A percentile compares a stretch with the other conserved stretches of the same genome.
Conservation (phyloP, 768 basidiomycete species). For the Serendipita indica region DNA sequence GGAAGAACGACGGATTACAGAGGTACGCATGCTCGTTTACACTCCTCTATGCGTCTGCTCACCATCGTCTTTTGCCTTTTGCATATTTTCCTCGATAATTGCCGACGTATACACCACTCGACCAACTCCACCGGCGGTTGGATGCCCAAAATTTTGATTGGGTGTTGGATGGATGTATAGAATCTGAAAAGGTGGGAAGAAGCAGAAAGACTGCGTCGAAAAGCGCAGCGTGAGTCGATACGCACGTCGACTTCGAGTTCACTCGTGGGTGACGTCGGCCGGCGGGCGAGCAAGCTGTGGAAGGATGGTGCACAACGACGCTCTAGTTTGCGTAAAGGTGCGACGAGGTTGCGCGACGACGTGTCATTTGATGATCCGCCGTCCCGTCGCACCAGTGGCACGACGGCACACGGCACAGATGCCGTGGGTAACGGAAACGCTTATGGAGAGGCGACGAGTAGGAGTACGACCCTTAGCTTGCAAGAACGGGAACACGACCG, state of each 20-base stretch:
- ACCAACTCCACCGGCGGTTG: neutral
- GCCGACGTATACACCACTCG: neutral
- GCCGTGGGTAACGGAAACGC: slow-evolving; percentile 25
- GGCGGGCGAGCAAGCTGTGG: slow-evolving; percentile 46
- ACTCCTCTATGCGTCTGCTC: neutral
- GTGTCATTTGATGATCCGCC: neutral
- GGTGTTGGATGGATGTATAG: slow-evolving; percentile 25
- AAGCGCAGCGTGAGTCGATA: slow-evolving; percentile 46
- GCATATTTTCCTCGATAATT: neutral
- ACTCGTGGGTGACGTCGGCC: slow-evolving; percentile 42
- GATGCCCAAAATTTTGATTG: neutral
- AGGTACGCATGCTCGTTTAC: neutral
- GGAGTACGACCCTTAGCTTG: slow-evolving; percentile 36
- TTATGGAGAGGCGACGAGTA: slow-evolving; percentile 18
- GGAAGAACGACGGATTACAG: slow-evolving; percentile 3
- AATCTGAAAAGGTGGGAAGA: slow-evolving; percentile 66
- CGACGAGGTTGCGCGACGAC: neutral
- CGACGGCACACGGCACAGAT: slow-evolving; percentile 21
- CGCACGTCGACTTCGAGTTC: slow-evolving; percentile 25
- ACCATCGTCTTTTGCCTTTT: neutral
- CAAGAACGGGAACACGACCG: slow-evolving; percentile 34
- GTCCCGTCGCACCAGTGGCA: slow-evolving; percentile 23
- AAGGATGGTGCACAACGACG: slow-evolving; percentile 10
- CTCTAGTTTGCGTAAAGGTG: slow-evolving; percentile 1
- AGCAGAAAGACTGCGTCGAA: slow-evolving; percentile 61